Evolutionary conservation across 1,284 basidiomycete species (phyloP).

Genomic region (Cystobasidiaceae sp.): DNA sequence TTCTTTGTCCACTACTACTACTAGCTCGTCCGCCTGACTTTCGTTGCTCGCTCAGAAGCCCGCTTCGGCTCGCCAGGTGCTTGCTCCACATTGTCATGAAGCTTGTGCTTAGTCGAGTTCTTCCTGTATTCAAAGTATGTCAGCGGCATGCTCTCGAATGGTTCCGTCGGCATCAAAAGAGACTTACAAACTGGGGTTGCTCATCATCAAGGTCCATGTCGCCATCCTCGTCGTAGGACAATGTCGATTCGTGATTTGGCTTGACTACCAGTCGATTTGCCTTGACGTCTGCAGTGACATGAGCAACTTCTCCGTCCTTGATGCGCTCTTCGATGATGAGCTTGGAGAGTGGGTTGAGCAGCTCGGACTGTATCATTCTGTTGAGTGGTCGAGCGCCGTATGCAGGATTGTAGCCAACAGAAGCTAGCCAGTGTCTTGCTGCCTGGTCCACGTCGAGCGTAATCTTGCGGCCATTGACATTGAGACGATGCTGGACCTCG

Average conservation of each 20-base stretch:
- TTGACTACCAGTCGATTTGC: constrained; percentile 73
- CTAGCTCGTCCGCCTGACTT: no score
- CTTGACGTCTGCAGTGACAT: constrained; percentile 73
- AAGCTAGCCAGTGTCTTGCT: constrained; percentile 75
- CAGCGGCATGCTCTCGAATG: not conserved
- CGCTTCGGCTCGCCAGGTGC: no score
- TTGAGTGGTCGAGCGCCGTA: constrained; percentile 66
- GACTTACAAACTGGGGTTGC: constrained; percentile 6
- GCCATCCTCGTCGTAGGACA: constrained; percentile 45
- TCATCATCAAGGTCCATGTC: constrained; percentile 46
- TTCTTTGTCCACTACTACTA: no score
- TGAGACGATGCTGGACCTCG: constrained; percentile 67
- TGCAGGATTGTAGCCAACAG: constrained; percentile 69
- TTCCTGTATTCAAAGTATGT: constrained; percentile 3
- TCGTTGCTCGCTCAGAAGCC: no score
- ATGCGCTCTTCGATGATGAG: constrained; percentile 69
- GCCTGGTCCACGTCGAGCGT: constrained; percentile 66
- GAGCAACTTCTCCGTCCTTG: constrained; percentile 72
- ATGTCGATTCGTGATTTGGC: constrained; percentile 73
- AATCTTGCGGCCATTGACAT: constrained; percentile 67
- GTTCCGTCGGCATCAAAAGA: not conserved
- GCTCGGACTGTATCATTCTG: constrained; percentile 83
- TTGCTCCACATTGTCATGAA: not conserved
- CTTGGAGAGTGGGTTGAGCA: constrained; percentile 85
- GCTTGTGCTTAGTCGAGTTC: constrained; percentile 25